These are phyloP conservation scores for Cystobasidium tubakii DNA, from an alignment of 768 basidiomycete genomes.

Conservation along the genomic window DNA sequence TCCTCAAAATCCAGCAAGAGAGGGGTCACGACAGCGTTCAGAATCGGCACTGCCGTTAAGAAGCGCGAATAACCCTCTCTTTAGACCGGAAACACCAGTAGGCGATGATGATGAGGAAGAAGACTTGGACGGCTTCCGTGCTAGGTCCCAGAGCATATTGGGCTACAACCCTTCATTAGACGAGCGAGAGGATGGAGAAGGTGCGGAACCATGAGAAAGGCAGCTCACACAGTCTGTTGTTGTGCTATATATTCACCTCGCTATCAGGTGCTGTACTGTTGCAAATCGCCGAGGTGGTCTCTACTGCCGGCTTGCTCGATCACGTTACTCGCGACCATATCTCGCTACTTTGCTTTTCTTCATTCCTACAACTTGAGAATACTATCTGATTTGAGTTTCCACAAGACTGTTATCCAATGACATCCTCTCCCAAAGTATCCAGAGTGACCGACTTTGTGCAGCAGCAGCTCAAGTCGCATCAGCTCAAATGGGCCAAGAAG, in stretches of 20 bases:
- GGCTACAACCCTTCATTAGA: background rate
- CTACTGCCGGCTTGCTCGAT: background rate
- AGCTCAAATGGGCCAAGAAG: background rate
- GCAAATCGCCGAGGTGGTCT: no score
- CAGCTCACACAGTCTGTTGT: background rate
- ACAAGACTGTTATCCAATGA: background rate
- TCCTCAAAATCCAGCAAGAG: background rate
- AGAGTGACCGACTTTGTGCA: conserved; percentile 33
- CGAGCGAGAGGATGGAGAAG: background rate
- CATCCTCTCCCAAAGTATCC: background rate
- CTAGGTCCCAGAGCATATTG: conserved; percentile 28
- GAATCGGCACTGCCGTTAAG: background rate
- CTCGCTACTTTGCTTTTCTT: no score
- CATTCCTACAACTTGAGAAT: no score
- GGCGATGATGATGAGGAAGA: conserved; percentile 28
- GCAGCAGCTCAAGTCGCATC: conserved; percentile 32
- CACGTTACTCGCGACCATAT: background rate
- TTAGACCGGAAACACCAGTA: conserved; percentile 31
- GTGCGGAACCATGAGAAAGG: background rate
- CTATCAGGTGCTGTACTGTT: background rate
- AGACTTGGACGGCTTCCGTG: conserved; percentile 23
- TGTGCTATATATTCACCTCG: background rate
- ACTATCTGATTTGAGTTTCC: no score
- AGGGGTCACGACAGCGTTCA: conserved; percentile 1
- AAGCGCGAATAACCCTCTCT: background rate